Percentiles rank a stretch among this genome's conserved stretches.
These are phyloP conservation scores for Linnemannia elongata DNA, from an alignment of 192 early-diverging fungal genomes.

Conservation along the genomic window DNA sequence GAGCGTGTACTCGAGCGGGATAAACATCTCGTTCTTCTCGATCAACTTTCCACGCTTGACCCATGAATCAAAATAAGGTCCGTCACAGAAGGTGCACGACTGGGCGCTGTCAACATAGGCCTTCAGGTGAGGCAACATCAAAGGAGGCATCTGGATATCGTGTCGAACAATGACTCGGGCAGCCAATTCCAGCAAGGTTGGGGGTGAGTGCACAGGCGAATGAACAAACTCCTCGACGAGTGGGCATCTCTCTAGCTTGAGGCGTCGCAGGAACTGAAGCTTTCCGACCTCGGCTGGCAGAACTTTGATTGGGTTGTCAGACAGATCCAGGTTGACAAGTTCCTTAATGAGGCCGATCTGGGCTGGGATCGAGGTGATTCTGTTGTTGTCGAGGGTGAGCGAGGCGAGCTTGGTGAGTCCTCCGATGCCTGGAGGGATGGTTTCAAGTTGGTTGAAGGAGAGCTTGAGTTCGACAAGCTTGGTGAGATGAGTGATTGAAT, in stretches of 20 bases:
- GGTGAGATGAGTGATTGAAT: slow-evolving; percentile 74
- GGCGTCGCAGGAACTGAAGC: slow-evolving; percentile 76
- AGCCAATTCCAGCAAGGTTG: slow-evolving; percentile 81
- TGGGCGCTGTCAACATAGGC: slow-evolving; percentile 72
- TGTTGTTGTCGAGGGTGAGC: slow-evolving; percentile 74
- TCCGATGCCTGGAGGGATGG: slow-evolving; percentile 74
- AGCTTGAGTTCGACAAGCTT: slow-evolving; percentile 78
- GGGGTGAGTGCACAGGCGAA: slow-evolving; percentile 62
- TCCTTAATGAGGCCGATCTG: slow-evolving; percentile 73
- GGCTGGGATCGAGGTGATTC: slow-evolving; percentile 68
- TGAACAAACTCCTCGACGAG: slow-evolving; percentile 60
- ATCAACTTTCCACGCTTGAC: slow-evolving; percentile 72
- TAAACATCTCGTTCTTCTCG: slow-evolving; percentile 66
- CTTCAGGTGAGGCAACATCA: slow-evolving; percentile 68
- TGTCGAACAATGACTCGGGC: slow-evolving; percentile 81
- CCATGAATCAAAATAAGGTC: slow-evolving; percentile 81
- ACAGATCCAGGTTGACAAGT: slow-evolving; percentile 76
- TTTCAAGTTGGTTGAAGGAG: slow-evolving; percentile 71
- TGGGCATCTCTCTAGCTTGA: slow-evolving; percentile 70
- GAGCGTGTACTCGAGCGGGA: slow-evolving; percentile 78
- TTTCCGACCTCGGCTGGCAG: slow-evolving; percentile 81
- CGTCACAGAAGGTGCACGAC: slow-evolving; percentile 81
- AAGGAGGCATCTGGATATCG: slow-evolving; percentile 67
- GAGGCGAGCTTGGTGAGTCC: slow-evolving; percentile 74
- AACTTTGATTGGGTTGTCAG: slow-evolving; percentile 72